These are phyloP conservation scores for Rhazya stricta DNA, from an alignment of 257 asterid genomes.

Conservation along the genomic window DNA sequence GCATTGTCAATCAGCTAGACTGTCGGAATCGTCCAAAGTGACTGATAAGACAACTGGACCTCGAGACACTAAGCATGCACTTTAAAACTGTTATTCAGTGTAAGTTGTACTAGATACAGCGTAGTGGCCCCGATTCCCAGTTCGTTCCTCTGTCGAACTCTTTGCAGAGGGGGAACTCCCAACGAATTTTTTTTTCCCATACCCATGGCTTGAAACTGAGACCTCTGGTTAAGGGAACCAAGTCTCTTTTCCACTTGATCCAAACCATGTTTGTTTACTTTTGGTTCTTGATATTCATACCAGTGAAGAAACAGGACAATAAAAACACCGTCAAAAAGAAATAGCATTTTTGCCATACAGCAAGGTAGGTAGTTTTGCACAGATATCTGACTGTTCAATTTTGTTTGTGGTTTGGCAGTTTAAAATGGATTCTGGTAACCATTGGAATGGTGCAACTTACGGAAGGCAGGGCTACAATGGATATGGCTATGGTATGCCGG, in stretches of 20 bases:
- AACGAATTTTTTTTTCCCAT: no score
- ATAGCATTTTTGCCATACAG: background rate
- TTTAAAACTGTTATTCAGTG: no score
- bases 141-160: no score
- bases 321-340: background rate
- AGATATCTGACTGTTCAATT: background rate
- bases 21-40: no score
- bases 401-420: conserved; percentile 34
- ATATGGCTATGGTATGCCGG: conserved; percentile 45
- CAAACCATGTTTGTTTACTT: background rate
- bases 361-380: background rate
- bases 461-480: conserved; percentile 74
- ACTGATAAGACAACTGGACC: no score
- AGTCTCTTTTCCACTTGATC: background rate
- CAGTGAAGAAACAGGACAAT: background rate
- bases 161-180: no score
- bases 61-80: no score
- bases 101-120: no score
- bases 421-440: conserved; percentile 52
- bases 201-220: no score
- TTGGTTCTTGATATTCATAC: background rate
- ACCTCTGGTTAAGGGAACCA: no score
- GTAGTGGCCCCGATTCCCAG: no score
- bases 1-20: no score
- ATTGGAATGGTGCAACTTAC: conserved; percentile 56